Conservation (phyloP, 2,329 filamentous ascomycete species). For the Tothia fuscella region DNA sequence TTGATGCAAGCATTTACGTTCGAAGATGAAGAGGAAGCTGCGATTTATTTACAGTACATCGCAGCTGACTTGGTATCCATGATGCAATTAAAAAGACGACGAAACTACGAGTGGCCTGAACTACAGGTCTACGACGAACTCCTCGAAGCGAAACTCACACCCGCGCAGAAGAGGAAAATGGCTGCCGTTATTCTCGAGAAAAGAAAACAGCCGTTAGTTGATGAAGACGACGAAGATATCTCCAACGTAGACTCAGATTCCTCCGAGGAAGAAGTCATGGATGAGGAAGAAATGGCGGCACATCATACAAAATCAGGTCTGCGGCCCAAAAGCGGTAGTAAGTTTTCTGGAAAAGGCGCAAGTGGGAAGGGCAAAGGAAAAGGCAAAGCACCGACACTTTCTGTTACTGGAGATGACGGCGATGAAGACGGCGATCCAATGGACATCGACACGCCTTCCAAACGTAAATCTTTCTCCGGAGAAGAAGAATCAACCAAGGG, state of each 20-base stretch:
- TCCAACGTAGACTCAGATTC: neutral
- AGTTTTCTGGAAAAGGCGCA: slow-evolving; percentile 23
- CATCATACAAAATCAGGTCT: slow-evolving; percentile 22
- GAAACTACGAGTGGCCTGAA: slow-evolving; percentile 13
- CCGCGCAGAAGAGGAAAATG: slow-evolving; percentile 13
- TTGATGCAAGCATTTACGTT: slow-evolving; percentile 20
- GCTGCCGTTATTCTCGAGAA: slow-evolving; percentile 20
- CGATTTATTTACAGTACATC: slow-evolving; percentile 24
- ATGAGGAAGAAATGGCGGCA: slow-evolving; percentile 12
- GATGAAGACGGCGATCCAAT: slow-evolving; percentile 5
- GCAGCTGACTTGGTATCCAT: slow-evolving; percentile 26
- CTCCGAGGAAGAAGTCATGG: slow-evolving; percentile 5
- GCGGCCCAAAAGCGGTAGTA: slow-evolving; percentile 22
- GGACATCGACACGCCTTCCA: slow-evolving; percentile 10
- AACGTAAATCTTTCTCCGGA: slow-evolving; percentile 18
- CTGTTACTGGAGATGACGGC: slow-evolving; percentile 9
- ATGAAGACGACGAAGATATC: neutral
- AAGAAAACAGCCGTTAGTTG: slow-evolving; percentile 13
- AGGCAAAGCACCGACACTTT: slow-evolving; percentile 8
- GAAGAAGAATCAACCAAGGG: slow-evolving; percentile 12
- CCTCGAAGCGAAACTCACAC: slow-evolving; percentile 16
- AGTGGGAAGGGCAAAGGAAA: slow-evolving; percentile 11
- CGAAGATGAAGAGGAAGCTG: slow-evolving; percentile 21
- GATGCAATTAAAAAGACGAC: slow-evolving; percentile 21
- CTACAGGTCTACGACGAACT: slow-evolving; percentile 10